These are phyloP conservation scores for Climacium dendroides DNA, from an alignment of 225 moss, liverwort and hornwort species.

Conservation along the genomic window DNA sequence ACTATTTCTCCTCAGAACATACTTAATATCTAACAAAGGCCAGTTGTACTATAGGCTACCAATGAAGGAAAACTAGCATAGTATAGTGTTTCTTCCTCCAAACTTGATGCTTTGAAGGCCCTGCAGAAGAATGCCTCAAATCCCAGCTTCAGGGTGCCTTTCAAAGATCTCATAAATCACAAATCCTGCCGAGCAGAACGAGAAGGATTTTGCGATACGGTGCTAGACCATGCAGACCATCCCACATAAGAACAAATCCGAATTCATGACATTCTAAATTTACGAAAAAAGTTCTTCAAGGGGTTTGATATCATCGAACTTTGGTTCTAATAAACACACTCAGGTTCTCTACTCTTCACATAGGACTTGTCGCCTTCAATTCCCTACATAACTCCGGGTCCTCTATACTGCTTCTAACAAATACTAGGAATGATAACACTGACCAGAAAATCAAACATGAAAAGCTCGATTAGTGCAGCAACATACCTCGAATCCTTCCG, in stretches of 20 bases:
- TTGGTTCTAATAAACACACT: background rate
- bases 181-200: background rate
- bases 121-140: background rate
- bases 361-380: background rate
- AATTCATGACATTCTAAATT: background rate
- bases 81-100: background rate
- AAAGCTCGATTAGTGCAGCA: background rate
- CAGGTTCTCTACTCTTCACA: background rate
- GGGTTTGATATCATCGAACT: background rate
- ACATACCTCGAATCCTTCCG: conserved; percentile 78
- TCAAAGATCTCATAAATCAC: background rate
- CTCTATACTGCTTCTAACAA: background rate
- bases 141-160: background rate
- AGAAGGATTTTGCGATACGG: background rate
- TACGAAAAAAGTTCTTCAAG: background rate
- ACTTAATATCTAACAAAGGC: background rate
- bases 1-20: background rate
- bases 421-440: background rate
- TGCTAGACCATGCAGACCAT: too few relatives aligned
- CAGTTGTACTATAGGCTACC: background rate
- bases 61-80: background rate
- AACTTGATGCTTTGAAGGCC: background rate
- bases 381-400: background rate
- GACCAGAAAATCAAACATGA: background rate
- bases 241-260: background rate